These are phyloP conservation scores for Gymnopilus junonius DNA, from an alignment of 768 basidiomycete genomes.

Conservation along the genomic window DNA sequence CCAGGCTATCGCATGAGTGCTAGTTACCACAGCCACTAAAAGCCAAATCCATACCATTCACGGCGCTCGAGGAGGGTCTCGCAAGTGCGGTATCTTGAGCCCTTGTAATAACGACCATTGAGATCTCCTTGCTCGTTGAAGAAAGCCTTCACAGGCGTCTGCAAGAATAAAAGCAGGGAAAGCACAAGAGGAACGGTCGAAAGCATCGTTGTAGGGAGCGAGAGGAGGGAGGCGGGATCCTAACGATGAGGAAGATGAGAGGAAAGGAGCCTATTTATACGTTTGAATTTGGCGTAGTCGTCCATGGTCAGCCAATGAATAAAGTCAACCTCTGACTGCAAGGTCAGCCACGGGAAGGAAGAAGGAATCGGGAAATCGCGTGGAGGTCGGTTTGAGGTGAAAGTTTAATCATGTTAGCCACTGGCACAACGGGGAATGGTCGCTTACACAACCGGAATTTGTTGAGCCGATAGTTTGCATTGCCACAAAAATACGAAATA, in stretches of 20 bases:
- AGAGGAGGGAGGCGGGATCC: neutral
- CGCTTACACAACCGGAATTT: neutral
- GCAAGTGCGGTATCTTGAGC: neutral
- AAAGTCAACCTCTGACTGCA: neutral
- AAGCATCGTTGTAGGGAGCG: neutral
- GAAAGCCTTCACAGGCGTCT: neutral
- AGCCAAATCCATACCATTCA: slow-evolving; percentile 12
- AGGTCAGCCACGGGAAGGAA: neutral
- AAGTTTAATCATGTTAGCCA: neutral
- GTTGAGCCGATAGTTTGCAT: neutral
- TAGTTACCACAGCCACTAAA: neutral
- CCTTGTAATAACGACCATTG: neutral
- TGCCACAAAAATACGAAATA: neutral
- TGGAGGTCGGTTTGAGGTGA: neutral
- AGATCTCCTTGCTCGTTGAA: neutral
- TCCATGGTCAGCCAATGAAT: neutral
- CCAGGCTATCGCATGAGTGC: neutral
- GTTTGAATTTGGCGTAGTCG: neutral
- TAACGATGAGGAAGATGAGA: neutral
- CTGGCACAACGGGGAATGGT: neutral
- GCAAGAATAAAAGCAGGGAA: neutral
- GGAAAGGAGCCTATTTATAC: neutral
- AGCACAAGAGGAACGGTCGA: neutral
- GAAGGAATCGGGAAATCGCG: neutral
- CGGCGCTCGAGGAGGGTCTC: slow-evolving; percentile 10